Evolutionary conservation across 106 monocot species (phyloP).

Genomic region (Ottelia alismoides): DNA sequence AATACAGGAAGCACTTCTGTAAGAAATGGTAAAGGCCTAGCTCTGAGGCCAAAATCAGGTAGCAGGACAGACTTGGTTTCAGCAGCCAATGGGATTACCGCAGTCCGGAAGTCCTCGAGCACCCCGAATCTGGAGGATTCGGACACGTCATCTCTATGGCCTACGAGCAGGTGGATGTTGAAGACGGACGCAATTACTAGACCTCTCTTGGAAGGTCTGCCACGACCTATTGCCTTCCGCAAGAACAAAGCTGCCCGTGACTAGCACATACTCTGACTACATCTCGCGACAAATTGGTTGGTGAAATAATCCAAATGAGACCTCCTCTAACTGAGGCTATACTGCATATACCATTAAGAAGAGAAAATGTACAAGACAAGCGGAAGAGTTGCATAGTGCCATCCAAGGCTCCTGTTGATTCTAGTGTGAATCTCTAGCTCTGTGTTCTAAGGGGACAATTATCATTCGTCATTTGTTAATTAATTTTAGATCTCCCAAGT

Average conservation of each 20-base stretch:
- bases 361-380: too few relatives aligned
- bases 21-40: constrained; percentile 35
- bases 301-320: too few relatives aligned
- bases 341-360: too few relatives aligned
- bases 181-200: constrained; percentile 33
- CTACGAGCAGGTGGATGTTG: constrained; percentile 28
- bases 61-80: constrained; percentile 33
- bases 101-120: constrained; percentile 51
- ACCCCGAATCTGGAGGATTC: constrained; percentile 50
- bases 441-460: too few relatives aligned
- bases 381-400: too few relatives aligned
- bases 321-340: too few relatives aligned
- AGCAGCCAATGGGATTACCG: constrained; percentile 21
- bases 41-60: constrained; percentile 42
- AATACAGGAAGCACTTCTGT: constrained; percentile 15
- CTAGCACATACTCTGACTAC: too few relatives aligned
- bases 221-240: constrained; percentile 20
- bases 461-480: too few relatives aligned
- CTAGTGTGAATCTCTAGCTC: too few relatives aligned
- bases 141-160: constrained; percentile 24
- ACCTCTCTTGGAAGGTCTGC: constrained; percentile 53
- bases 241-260: constrained; percentile 62
- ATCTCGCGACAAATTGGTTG: too few relatives aligned
- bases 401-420: too few relatives aligned
- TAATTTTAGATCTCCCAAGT: too few relatives aligned